Conservation (phyloP, 2,329 filamentous ascomycete species). For the Colletotrichum sp. region DNA sequence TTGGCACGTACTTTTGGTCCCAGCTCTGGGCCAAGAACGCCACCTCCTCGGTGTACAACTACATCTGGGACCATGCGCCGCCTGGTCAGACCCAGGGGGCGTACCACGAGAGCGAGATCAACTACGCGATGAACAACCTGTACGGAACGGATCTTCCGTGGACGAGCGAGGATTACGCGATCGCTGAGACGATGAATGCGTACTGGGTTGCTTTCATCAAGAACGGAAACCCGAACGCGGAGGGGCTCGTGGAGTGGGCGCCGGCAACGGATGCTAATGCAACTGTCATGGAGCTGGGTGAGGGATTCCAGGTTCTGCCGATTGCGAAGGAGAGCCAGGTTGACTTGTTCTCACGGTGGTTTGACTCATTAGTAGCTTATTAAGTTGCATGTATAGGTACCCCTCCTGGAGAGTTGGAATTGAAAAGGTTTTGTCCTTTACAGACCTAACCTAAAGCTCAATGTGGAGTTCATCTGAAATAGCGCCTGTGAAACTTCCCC, state of each 20-base stretch:
- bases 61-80: background rate
- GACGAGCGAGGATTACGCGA: background rate
- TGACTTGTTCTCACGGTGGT: background rate
- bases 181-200: background rate
- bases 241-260: background rate
- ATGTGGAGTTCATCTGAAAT: background rate
- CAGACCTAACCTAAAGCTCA: background rate
- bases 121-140: conserved; percentile 40
- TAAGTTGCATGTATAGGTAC: background rate
- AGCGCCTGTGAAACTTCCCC: fast-evolving
- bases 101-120: conserved; percentile 41
- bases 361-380: background rate
- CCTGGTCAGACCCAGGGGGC: conserved; percentile 38
- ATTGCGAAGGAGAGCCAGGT: background rate
- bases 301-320: background rate
- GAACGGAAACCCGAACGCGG: background rate
- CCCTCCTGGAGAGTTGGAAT: background rate
- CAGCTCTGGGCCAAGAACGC: background rate
- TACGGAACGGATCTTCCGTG: conserved; percentile 23
- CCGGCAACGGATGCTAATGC: background rate
- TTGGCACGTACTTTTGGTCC: background rate
- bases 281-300: background rate
- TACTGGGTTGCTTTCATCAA: background rate
- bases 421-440: fast-evolving
- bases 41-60: background rate